A percentile compares a stretch with the other conserved stretches of the same genome.
phyloP scores from a whole-genome alignment of 176 grass and related monocot species.

The Tillandsia leiboldiana region DNA sequence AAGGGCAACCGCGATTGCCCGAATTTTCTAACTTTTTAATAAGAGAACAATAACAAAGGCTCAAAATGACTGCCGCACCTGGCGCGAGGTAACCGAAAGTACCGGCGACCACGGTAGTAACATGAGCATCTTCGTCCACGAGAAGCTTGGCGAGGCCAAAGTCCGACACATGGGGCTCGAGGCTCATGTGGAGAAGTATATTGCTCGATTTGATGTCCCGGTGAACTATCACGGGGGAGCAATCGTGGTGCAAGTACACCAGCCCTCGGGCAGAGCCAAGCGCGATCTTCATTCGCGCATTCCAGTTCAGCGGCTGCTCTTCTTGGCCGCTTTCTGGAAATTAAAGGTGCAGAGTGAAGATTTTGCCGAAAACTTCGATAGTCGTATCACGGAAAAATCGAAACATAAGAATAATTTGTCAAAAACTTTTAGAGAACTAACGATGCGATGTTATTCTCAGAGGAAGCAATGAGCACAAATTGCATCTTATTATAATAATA shows the following conservation, averaged over 20 bases:
- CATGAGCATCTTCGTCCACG: conserved; percentile 51
- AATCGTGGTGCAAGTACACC: conserved; percentile 89
- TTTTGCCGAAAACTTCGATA: no score
- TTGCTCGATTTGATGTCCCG: conserved; percentile 94
- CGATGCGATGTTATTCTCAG: no score
- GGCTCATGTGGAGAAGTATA: conserved; percentile 75
- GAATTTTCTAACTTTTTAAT: no score
- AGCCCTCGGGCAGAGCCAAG: conserved; percentile 68
- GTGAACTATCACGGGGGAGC: conserved; percentile 79
- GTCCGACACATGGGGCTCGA: conserved; percentile 85
- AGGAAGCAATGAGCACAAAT: no score
- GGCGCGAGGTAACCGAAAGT: conserved; percentile 92
- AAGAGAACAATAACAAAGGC: no score
- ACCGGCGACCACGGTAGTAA: conserved; percentile 80
- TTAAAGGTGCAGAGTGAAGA: background rate
- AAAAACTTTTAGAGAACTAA: no score
- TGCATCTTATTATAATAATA: no score
- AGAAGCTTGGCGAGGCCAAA: conserved; percentile 84
- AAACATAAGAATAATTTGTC: no score
- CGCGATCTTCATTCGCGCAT: conserved; percentile 88
- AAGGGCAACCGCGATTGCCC: no score
- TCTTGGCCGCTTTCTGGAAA: conserved; percentile 67
- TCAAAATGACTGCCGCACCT: conserved; percentile 37
- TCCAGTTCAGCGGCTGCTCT: conserved; percentile 84
- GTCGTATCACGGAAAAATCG: no score